Base-by-base conservation (phyloP, 441 rosid species). In the Adansonia madagascariensis region DNA sequence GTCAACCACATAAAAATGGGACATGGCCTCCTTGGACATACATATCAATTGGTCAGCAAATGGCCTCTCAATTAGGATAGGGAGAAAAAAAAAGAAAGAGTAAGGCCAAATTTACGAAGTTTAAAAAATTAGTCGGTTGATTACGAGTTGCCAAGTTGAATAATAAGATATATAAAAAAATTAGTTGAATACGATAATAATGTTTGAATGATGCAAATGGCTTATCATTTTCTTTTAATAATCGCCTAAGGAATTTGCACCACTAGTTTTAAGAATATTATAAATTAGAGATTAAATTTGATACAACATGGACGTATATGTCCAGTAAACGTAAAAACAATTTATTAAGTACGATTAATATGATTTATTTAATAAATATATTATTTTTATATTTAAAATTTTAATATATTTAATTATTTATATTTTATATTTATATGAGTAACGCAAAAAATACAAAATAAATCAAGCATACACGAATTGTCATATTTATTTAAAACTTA, bases 1-100 rank as follows among this genome's bases (percentile, higher is more conserved):
- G 76, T 76, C 78, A 67, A 39, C 76, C 75, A 61, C 71, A 41
- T 24, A 49, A 22, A 15, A 35, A 22, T 39, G 55, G 55, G 9
- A 10, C 1, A 53, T 4, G 56, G 17, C 27, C 31, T 6, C 17
- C 10, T 17, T 5, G 20, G 39, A 46, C 15, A 66, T 56, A 53
- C 18, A 8, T 73, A 67, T 35, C 35, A 43, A 7, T 46, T 46
- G 35, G 39, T 67, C 39, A 20, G 6, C 64, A 15, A 9, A n/a
- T 20, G 44, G 24, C 12, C 22, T 0, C 39, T 18, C 14, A 0
- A 24, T 4, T 10, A 49, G 77, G 77, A 55, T 20, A 71, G 60
- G 75, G 52, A 0, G 39, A 67, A 10, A 11, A 47, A 55, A 17
- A 12, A n/a, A n/a, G 17, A 10, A 12, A 47, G 64, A 12, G 56